phyloP scores from a whole-genome alignment of 2,329 filamentous ascomycete genomes.

The Leptographium galeiforme region DNA sequence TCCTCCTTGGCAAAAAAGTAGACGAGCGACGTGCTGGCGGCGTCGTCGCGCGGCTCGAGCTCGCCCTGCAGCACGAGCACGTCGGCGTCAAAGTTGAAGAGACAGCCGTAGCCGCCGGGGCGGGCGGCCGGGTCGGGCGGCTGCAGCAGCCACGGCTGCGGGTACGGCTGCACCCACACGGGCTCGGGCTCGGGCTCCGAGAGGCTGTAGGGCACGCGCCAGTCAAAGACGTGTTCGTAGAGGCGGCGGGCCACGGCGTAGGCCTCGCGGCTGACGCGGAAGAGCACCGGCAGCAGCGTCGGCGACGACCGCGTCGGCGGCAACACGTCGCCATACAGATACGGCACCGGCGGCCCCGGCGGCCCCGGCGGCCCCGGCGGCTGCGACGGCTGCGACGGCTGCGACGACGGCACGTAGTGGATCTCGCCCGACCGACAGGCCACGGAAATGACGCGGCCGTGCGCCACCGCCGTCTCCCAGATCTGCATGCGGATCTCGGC shows the following conservation, averaged over 20 bases:
- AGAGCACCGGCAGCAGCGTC: constrained; percentile 24
- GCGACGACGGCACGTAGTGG: background rate
- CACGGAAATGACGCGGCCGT: constrained; percentile 29
- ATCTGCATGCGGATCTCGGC: constrained; percentile 34
- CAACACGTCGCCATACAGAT: constrained; percentile 2
- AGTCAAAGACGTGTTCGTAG: constrained; percentile 33
- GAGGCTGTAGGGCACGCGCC: constrained; percentile 24
- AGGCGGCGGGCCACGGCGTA: constrained; percentile 25
- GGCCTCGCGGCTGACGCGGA: constrained; percentile 29
- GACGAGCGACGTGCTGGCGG: constrained; percentile 33
- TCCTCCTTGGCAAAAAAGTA: constrained; percentile 32
- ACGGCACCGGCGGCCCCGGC: background rate
- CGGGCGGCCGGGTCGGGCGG: background rate
- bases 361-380: background rate
- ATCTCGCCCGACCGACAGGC: constrained; percentile 19
- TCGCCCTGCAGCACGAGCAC: constrained; percentile 33
- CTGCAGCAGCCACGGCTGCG: too few species aligned
- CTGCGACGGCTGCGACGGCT: too few species aligned
- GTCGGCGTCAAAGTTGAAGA: constrained; percentile 35
- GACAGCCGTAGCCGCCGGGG: constrained; percentile 13
- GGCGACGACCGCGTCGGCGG: constrained; percentile 14
- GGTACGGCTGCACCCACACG: too few species aligned
- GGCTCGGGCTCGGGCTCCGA: background rate
- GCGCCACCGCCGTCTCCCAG: constrained; percentile 25
- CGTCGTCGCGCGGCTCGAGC: constrained; percentile 32